Conservation (phyloP, 2,329 filamentous ascomycete genomes). For the Ophiostoma angusticollis region DNA sequence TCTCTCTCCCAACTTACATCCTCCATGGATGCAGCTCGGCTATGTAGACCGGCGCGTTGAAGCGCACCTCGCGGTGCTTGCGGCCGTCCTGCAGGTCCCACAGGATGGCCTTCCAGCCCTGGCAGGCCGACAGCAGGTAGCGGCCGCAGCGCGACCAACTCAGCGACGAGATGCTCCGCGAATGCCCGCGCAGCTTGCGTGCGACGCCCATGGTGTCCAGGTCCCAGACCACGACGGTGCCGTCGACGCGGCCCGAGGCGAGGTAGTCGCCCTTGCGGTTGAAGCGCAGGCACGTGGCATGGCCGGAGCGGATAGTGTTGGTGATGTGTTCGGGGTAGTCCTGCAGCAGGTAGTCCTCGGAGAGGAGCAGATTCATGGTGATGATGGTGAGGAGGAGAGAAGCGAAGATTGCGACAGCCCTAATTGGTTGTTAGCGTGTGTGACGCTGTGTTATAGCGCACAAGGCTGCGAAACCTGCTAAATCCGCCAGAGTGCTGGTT, state of each 20-base stretch:
- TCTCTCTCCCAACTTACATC: conserved; percentile 42
- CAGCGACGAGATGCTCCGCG: conserved; percentile 81
- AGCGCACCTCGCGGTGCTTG: conserved; percentile 71
- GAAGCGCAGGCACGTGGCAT: conserved; percentile 64
- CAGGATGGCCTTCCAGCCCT: conserved; percentile 91
- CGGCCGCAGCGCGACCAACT: conserved; percentile 90
- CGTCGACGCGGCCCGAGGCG: conserved; percentile 86
- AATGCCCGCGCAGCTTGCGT: conserved; percentile 85
- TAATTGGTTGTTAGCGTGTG: too few species aligned
- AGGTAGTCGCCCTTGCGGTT: conserved; percentile 90
- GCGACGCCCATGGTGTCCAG: conserved; percentile 95
- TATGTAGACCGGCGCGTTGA: conserved; percentile 88
- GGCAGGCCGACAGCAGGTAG: conserved; percentile 82
- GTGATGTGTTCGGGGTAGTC: conserved; percentile 88
- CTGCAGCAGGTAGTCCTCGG: conserved; percentile 51
- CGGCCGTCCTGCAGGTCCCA: conserved; percentile 72
- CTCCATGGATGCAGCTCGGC: conserved; percentile 89
- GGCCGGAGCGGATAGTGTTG: conserved; percentile 65
- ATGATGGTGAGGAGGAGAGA: not conserved
- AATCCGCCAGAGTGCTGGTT: not conserved
- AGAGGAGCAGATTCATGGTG: conserved; percentile 45
- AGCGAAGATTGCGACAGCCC: not conserved
- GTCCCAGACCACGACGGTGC: conserved; percentile 91
- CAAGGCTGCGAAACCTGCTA: not conserved
- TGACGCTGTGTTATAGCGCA: too few species aligned